Evolutionary conservation across 106 monocot species (phyloP), one percentile per base, ranked within the genome.

Genomic region (Hemerocallis citrina): DNA sequence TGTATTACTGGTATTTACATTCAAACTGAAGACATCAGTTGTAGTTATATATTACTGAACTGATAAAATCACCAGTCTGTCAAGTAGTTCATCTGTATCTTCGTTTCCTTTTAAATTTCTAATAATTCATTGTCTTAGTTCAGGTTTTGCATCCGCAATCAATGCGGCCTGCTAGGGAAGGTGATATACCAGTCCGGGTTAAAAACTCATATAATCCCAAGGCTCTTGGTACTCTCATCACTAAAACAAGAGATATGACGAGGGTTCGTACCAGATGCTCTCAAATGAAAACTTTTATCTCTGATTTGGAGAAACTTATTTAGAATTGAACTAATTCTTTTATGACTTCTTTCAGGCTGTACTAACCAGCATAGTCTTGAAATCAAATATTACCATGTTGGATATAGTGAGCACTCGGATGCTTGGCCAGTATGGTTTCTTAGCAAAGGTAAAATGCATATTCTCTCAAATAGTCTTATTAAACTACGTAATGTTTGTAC

Each of bases 101-200:
- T 14, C n/a, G 30, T 15, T 32, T 54, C 20, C 5, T 25, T 1
- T 24, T 54, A 3, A 5, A 16, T 22, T 32, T 25, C 7, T 21
- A 15, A 16, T 3, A 3, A 5, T 4, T 15, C 0, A 11, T n/a
- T 14, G 16, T 57, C 37, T 20, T 8, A 7, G 0, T 68, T 28
- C 68, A 92, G 98, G 88, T 98, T 61, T 46, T 98, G 55, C 88
- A 98, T 75, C 92, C 98, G 12, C 91, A 88, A 66, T 98, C 98
- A 12, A 92, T 98, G 85, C 59, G 77, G 35, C 98, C 92, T 35
- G 98, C 98, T 36, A 88, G 88, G 65, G 98, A 98, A 75, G 39
- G 82, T 73, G 84, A 80, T 72, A 79, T 88, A 59, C 92, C 88
- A 19, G 98, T 98, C 13, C 79, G 88, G 73, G 88, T 98, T 7